These are phyloP conservation scores for Lobosporangium transversale DNA, from an alignment of 192 early-diverging fungal species.

Conservation along the genomic window DNA sequence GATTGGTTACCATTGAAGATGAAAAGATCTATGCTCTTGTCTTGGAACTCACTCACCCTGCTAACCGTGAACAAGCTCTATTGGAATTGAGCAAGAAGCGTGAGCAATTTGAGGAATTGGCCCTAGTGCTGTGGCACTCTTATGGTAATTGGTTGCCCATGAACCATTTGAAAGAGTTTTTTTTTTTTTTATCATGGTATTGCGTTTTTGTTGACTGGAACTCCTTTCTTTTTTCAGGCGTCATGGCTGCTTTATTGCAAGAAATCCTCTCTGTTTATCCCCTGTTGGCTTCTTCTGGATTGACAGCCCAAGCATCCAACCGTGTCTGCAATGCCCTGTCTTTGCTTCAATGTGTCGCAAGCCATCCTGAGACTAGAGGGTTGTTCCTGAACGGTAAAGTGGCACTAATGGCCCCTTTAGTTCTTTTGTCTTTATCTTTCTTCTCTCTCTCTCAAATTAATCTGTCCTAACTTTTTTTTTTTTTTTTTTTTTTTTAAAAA, in stretches of 20 bases:
- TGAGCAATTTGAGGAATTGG: constrained; percentile 95
- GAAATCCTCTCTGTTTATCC: constrained; percentile 98
- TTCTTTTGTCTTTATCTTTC: too few relatives aligned
- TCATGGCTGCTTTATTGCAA: constrained; percentile 94
- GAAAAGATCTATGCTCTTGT: constrained; percentile 91
- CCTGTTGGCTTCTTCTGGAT: constrained; percentile 82
- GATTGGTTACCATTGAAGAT: constrained; percentile 68
- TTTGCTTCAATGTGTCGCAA: constrained; percentile 94
- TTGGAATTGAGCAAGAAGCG: constrained; percentile 93
- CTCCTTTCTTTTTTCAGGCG: constrained; percentile 60
- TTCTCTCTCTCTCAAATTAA: too few relatives aligned
- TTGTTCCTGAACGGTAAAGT: constrained; percentile 80
- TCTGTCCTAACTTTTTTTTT: too few relatives aligned
- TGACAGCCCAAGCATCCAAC: constrained; percentile 91
- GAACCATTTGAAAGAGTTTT: too few relatives aligned
- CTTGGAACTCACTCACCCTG: constrained; percentile 82
- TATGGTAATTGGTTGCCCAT: constrained; percentile 7
- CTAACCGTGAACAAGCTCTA: constrained; percentile 87
- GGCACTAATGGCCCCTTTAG: not conserved
- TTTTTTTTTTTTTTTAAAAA: constrained; percentile 1
- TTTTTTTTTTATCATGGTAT: not conserved
- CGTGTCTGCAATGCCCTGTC: constrained; percentile 97
- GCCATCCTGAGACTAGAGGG: constrained; percentile 89
- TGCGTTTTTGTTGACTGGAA: not conserved
- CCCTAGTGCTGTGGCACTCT: constrained; percentile 94